Evolutionary conservation across 345 rosid species (phyloP).

Genomic region (Cardamine resedifolia): DNA sequence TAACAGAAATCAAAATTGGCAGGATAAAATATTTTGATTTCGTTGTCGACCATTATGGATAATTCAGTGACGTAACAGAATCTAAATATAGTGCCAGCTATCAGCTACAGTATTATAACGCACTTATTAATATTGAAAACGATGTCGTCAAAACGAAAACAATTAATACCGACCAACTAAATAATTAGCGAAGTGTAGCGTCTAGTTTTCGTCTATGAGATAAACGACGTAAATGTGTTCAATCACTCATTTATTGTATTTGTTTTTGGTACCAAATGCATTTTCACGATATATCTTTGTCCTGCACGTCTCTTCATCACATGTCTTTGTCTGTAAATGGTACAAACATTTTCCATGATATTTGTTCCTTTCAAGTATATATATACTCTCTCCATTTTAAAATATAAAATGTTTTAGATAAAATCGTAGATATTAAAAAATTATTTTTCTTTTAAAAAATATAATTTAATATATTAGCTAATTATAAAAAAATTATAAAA

Average conservation of each 20-base stretch:
- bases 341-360: conserved; percentile 29
- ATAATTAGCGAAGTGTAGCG: conserved; percentile 2
- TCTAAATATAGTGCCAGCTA: conserved; percentile 43
- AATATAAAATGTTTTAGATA: no score
- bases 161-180: conserved; percentile 32
- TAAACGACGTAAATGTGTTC: conserved; percentile 30
- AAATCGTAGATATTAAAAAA: no score
- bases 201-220: conserved; percentile 26
- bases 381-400: no score
- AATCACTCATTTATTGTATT: conserved; percentile 29
- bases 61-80: conserved; percentile 16
- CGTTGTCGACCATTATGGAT: conserved; percentile 18
- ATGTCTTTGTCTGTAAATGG: conserved; percentile 29
- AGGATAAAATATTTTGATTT: conserved; percentile 1
- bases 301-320: conserved; percentile 31
- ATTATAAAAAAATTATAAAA: no score
- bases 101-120: no score
- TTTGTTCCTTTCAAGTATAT: background rate
- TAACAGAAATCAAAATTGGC: conserved; percentile 2
- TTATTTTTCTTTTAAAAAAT: no score
- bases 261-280: conserved; percentile 28
- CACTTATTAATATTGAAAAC: no score
- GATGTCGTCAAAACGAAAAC: conserved; percentile 17
- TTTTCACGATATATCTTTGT: conserved; percentile 26
- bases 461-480: no score